Evolutionary conservation across 2,329 filamentous ascomycete species (phyloP).

Genomic region (Monilinia polystroma): DNA sequence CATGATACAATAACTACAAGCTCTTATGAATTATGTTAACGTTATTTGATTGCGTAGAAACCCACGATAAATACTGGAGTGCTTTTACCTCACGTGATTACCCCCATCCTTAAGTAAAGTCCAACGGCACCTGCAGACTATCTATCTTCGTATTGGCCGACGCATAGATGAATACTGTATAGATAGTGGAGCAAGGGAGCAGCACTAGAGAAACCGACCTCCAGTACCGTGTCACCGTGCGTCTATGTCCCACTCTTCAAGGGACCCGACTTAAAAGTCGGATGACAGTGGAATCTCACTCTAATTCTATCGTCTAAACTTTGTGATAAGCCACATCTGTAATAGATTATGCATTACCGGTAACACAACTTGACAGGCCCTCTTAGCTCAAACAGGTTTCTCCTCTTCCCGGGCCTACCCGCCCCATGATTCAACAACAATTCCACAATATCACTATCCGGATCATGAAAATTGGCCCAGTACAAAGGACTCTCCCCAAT

Average conservation of each 20-base stretch:
- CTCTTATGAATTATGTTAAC: background rate
- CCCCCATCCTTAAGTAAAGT: background rate
- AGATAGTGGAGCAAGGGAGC: background rate
- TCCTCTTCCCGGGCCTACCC: background rate
- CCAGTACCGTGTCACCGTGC: background rate
- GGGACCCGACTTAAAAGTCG: background rate
- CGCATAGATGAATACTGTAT: background rate
- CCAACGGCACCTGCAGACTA: background rate
- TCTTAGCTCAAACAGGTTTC: background rate
- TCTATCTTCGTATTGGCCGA: background rate
- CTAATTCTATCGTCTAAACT: background rate
- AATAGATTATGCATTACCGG: background rate
- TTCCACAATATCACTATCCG: slow-evolving; percentile 23
- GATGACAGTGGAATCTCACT: background rate
- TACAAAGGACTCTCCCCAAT: slow-evolving; percentile 26
- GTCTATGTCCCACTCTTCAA: background rate
- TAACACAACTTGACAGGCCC: background rate
- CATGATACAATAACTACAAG: background rate
- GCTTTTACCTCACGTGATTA: background rate
- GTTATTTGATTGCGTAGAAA: background rate
- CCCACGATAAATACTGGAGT: background rate
- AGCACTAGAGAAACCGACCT: background rate
- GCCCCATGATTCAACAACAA: slow-evolving; percentile 31
- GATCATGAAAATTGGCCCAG: slow-evolving; percentile 24
- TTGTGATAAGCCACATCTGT: background rate